phyloP scores from a whole-genome alignment of 345 rosid species.

The Odontarrhena argentea region DNA sequence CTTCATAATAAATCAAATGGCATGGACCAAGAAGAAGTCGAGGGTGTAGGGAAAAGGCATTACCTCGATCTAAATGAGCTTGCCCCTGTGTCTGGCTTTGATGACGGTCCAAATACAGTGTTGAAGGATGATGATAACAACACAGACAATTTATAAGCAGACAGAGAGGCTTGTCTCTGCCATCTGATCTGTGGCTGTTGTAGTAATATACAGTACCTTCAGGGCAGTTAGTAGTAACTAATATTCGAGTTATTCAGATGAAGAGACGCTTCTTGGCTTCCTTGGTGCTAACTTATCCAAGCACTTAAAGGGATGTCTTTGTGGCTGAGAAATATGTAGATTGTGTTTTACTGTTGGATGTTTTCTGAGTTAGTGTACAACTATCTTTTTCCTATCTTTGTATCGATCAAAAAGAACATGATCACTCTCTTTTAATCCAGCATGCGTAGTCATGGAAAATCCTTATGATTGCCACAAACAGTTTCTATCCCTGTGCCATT shows the following conservation, averaged over 20 bases:
- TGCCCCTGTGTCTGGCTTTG: conserved; percentile 87
- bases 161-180: conserved; percentile 40
- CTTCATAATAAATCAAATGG: conserved; percentile 51
- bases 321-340: conserved; percentile 63
- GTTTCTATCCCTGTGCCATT: conserved; percentile 7
- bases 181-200: conserved; percentile 36
- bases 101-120: conserved; percentile 70
- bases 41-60: conserved; percentile 56
- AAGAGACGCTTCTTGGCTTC: conserved; percentile 21
- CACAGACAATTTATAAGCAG: conserved; percentile 47
- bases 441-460: neutral
- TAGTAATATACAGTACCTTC: neutral
- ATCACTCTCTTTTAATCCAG: conserved; percentile 16
- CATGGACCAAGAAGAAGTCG: conserved; percentile 60
- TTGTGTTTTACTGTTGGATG: conserved; percentile 53
- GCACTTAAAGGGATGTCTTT: conserved; percentile 35
- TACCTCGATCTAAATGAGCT: conserved; percentile 92
- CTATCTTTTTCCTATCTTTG: conserved; percentile 15
- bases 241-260: conserved; percentile 50
- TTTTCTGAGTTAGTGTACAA: conserved; percentile 55
- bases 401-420: neutral
- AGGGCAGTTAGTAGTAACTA: conserved; percentile 38
- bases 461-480: conserved; percentile 6
- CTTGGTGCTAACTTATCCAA: conserved; percentile 8
- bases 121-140: conserved; percentile 56